These are phyloP conservation scores for Talinum fruticosum DNA, from an alignment of 148 eudicot species.

Conservation along the genomic window DNA sequence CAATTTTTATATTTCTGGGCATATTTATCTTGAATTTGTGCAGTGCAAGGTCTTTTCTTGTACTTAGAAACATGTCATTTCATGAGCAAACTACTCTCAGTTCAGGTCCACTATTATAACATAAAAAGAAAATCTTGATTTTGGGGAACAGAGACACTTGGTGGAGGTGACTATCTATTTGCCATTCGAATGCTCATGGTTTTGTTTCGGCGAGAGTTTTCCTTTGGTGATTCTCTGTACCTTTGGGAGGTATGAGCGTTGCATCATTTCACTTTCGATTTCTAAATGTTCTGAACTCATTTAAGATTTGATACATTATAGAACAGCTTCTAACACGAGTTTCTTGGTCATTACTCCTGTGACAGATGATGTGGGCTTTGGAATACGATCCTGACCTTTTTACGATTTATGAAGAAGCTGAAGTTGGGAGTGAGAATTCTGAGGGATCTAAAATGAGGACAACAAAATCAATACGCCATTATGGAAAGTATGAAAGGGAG, in stretches of 20 bases:
- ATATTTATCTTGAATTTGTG: neutral
- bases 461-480: slow-evolving; percentile 68
- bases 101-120: neutral
- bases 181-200: slow-evolving; percentile 99
- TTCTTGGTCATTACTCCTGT: slow-evolving; percentile 7
- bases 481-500: slow-evolving; percentile 89
- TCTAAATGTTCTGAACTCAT: neutral
- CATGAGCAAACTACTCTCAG: neutral
- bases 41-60: neutral
- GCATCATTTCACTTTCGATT: neutral
- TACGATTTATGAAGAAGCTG: slow-evolving; percentile 60
- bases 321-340: neutral
- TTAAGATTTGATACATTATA: too few species aligned
- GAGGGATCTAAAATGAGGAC: slow-evolving; percentile 67
- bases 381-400: slow-evolving; percentile 89
- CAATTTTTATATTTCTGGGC: neutral
- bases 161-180: slow-evolving; percentile 93
- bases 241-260: slow-evolving; percentile 86
- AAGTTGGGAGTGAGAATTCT: slow-evolving; percentile 34
- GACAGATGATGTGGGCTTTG: slow-evolving; percentile 99
- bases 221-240: slow-evolving; percentile 90
- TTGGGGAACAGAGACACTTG: slow-evolving; percentile 68
- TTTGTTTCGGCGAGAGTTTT: slow-evolving; percentile 93
- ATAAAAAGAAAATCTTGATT: slow-evolving; percentile 16
- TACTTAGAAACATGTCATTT: neutral